Conservation (phyloP, 768 basidiomycete genomes). For the Lepiota brunneoincarnata region DNA sequence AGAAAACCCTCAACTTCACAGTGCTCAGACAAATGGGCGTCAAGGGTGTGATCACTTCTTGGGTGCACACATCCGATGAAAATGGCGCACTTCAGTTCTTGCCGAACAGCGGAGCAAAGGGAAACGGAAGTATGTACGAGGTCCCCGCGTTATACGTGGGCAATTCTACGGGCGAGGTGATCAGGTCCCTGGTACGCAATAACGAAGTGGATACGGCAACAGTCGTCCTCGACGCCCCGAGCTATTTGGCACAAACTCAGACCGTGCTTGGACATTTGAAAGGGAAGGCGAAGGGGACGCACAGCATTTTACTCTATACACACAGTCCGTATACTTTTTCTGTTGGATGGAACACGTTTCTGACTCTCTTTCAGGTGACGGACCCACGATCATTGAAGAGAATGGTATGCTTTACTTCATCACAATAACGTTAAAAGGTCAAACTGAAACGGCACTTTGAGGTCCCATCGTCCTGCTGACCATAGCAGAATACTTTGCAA, state of each 20-base stretch:
- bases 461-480: slow-evolving; percentile 28
- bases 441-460: slow-evolving; percentile 1
- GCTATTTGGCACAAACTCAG: slow-evolving; percentile 15
- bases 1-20: slow-evolving; percentile 25
- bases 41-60: too few species aligned
- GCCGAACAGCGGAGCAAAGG: too few species aligned
- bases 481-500: too few species aligned
- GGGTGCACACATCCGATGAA: too few species aligned
- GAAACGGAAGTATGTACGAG: too few species aligned
- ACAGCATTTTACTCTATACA: slow-evolving; percentile 26
- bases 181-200: too few species aligned
- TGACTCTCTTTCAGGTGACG: too few species aligned
- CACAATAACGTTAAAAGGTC: neutral
- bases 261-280: slow-evolving; percentile 24
- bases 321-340: slow-evolving; percentile 20
- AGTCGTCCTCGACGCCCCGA: slow-evolving; percentile 28
- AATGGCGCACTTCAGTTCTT: too few species aligned
- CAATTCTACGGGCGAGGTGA: too few species aligned
- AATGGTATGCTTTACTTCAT: slow-evolving; percentile 19
- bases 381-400: slow-evolving; percentile 29
- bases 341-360: neutral
- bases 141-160: too few species aligned
- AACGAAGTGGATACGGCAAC: slow-evolving; percentile 24
- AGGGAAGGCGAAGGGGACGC: slow-evolving; percentile 17
- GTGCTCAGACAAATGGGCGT: slow-evolving; percentile 19